phyloP scores from a whole-genome alignment of 176 grass and related monocot genomes.

The Triticum aestivum region IWGSC_CS_RefSeq_v2.1 NC_057802.1:15935538-15936037 shows the following conservation, averaged over 20 bases:
- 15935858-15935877: not conserved
- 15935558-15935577: conserved; percentile 59
- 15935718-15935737: conserved; percentile 75
- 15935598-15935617: conserved; percentile 82
- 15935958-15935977: too few relatives aligned
- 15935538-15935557: conserved; percentile 58
- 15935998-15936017: too few relatives aligned
- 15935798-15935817: conserved; percentile 81
- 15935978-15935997: too few relatives aligned
- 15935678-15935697: conserved; percentile 69
- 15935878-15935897: not conserved
- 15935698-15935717: conserved; percentile 62
- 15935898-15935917: not conserved
- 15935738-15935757: conserved; percentile 46
- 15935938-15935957: not conserved
- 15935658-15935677: conserved; percentile 85
- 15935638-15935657: conserved; percentile 54
- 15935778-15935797: conserved; percentile 65
- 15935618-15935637: conserved; percentile 57
- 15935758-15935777: conserved; percentile 47
- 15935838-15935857: not conserved
- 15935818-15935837: not conserved
- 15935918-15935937: not conserved
- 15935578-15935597: conserved; percentile 68
- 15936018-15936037: too few relatives aligned